Evolutionary conservation across 768 basidiomycete species (phyloP).

Genomic region (Astraeus odoratus): DNA sequence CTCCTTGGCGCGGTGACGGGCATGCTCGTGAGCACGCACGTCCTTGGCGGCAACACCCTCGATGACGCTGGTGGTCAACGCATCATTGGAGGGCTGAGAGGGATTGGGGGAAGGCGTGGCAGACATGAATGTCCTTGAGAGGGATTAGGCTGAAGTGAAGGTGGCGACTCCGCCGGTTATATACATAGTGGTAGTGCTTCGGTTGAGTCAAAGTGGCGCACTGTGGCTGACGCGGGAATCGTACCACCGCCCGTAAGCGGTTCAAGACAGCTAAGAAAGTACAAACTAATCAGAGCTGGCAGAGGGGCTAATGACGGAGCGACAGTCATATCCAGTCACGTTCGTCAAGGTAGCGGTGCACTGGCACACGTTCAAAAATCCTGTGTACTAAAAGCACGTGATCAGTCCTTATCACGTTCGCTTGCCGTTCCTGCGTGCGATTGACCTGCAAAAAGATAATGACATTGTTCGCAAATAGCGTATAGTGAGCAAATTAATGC

Average conservation of each 20-base stretch:
- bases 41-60: constrained; percentile 19
- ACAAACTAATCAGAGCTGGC: background rate
- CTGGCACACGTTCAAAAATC: constrained; percentile 14
- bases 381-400: constrained; percentile 7
- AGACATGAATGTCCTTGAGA: constrained; percentile 22
- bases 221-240: too few relatives aligned
- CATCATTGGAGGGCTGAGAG: constrained; percentile 15
- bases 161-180: constrained; percentile 24
- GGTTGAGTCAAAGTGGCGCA: constrained; percentile 20
- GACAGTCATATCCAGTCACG: constrained; percentile 13
- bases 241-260: background rate
- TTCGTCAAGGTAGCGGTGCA: constrained; percentile 17
- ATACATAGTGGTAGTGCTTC: too few relatives aligned
- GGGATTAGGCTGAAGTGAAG: constrained; percentile 4
- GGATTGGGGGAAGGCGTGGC: constrained; percentile 20
- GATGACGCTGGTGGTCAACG: constrained; percentile 9
- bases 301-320: background rate
- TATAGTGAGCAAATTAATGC: constrained; percentile 17
- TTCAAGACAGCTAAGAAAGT: background rate
- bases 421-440: background rate
- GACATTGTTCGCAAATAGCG: constrained; percentile 15
- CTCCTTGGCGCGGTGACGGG: constrained; percentile 27
- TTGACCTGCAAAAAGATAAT: constrained; percentile 1
- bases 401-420: constrained; percentile 18
- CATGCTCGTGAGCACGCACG: constrained; percentile 27